Evolutionary conservation across 352 stramenopile genomes (phyloP).

Genomic region (Pythium aristosporum): DNA sequence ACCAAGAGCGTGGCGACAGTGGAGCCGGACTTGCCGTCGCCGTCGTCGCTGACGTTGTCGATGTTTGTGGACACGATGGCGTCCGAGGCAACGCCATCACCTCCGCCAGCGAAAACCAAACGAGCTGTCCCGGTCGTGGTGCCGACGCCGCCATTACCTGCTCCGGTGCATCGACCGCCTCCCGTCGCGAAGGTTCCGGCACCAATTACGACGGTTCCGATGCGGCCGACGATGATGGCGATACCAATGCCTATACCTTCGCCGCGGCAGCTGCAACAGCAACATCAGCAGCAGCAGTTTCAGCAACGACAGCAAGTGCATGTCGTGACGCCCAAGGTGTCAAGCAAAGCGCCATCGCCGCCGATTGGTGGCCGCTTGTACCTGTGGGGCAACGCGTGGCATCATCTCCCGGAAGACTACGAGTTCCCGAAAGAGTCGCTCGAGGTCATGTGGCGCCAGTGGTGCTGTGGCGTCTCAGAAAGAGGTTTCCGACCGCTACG

Average conservation of each 20-base stretch:
- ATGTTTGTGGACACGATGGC: constrained; percentile 9
- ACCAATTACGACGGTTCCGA: too few relatives aligned
- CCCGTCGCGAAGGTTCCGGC: neutral
- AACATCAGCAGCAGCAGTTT: neutral
- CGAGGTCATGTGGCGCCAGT: constrained; percentile 28
- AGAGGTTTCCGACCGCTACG: constrained; percentile 15
- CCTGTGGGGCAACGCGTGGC: constrained; percentile 33
- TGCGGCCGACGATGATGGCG: too few relatives aligned
- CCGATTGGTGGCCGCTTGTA: constrained; percentile 10
- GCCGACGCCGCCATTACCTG: neutral
- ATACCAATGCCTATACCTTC: neutral
- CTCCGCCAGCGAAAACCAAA: neutral
- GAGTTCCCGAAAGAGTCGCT: constrained; percentile 29
- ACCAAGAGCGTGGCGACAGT: neutral
- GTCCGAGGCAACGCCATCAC: neutral
- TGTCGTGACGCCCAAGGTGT: neutral
- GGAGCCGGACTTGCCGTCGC: neutral
- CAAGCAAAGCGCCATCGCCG: neutral
- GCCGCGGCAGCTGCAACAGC: neutral
- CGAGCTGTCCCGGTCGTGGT: neutral
- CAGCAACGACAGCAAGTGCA: neutral
- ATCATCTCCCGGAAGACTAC: constrained; percentile 29
- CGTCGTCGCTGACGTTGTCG: constrained; percentile 8
- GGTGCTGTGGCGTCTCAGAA: constrained; percentile 24
- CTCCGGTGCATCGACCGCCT: neutral